A percentile compares a stretch with the other conserved stretches of the same genome.
These are phyloP conservation scores for Gaeumannomyces sp. DNA, from an alignment of 2,329 filamentous ascomycete species.

Conservation along the genomic window DNA sequence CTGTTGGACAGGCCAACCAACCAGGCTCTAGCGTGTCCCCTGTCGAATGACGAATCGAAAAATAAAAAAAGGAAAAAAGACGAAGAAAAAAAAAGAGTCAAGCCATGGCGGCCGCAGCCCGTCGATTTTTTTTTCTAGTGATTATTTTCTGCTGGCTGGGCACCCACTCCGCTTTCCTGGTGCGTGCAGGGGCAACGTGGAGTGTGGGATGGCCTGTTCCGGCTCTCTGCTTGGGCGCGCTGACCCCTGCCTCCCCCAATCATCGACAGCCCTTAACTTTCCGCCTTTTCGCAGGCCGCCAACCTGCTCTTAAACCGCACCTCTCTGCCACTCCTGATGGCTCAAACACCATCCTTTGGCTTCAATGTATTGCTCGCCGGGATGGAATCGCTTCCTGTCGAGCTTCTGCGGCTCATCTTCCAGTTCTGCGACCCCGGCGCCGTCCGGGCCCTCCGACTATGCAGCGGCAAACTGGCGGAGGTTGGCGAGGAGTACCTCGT, in stretches of 20 bases:
- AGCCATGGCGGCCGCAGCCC: background rate
- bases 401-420: conserved; percentile 34
- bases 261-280: conserved; percentile 2
- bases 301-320: conserved; percentile 10
- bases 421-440: conserved; percentile 31
- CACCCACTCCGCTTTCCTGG: background rate
- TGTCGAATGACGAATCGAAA: background rate
- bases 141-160: background rate
- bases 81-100: background rate
- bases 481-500: conserved; percentile 38
- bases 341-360: conserved; percentile 8
- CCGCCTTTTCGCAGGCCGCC: conserved; percentile 10
- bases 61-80: background rate
- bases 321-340: conserved; percentile 9
- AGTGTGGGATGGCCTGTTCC: background rate
- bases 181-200: background rate
- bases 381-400: conserved; percentile 23
- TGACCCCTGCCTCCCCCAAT: conserved; percentile 9
- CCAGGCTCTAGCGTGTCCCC: background rate
- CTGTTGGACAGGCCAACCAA: background rate
- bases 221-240: background rate
- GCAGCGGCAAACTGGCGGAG: conserved; percentile 30
- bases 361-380: conserved; percentile 14
- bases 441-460: conserved; percentile 35
- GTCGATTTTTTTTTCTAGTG: background rate